Conservation (phyloP, 176 grass and related monocot species). For the Oryza rufipogon region DNA sequence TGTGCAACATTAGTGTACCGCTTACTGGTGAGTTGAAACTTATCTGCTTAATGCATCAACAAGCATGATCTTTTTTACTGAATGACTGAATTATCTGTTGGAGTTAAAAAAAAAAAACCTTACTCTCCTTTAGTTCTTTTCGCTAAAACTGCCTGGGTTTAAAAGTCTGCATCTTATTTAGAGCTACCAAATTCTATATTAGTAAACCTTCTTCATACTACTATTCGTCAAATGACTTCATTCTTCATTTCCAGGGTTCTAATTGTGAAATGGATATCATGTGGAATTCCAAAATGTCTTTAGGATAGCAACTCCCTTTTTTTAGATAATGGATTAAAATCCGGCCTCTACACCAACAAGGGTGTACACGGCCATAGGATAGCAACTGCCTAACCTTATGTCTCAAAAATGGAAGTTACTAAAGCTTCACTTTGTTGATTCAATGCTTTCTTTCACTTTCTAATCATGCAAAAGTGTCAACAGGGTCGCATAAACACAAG, state of each 20-base stretch:
- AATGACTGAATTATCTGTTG: neutral
- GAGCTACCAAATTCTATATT: neutral
- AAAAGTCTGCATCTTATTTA: neutral
- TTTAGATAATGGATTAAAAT: too few relatives aligned
- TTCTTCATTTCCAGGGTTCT: neutral
- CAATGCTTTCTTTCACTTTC: constrained; percentile 40
- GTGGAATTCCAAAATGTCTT: neutral
- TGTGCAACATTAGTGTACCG: constrained; percentile 83
- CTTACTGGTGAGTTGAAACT: constrained; percentile 57
- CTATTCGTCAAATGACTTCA: neutral
- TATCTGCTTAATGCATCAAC: neutral
- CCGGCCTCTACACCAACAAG: too few relatives aligned
- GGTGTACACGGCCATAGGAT: too few relatives aligned
- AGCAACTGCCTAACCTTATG: constrained; percentile 26
- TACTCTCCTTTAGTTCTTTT: neutral
- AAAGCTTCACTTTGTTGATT: constrained; percentile 27
- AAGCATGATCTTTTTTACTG: neutral
- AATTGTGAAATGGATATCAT: neutral
- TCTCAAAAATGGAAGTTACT: constrained; percentile 24
- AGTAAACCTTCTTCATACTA: neutral
- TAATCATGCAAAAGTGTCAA: constrained; percentile 40
- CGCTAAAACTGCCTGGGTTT: constrained; percentile 10
- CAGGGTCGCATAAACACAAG: constrained; percentile 53
- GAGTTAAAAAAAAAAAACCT: neutral
- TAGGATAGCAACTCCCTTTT: constrained; percentile 27